A percentile compares a stretch with the other conserved stretches of the same genome.
Conservation (phyloP, 2,329 filamentous ascomycete species). For the Chaetomiaceae sp. region DNA sequence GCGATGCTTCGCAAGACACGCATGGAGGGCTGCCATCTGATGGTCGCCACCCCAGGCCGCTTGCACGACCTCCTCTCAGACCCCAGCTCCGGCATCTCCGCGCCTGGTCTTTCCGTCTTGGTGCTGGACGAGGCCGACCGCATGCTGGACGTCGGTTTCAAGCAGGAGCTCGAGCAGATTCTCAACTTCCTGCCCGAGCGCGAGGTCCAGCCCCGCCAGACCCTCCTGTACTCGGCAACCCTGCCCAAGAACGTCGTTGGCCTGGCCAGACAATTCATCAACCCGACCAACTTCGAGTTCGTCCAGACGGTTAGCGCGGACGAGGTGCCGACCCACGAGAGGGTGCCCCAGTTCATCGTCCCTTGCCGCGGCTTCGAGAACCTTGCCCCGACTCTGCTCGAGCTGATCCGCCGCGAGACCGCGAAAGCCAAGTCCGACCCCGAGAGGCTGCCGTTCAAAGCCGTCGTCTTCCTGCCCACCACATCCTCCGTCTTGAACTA, state of each 20-base stretch:
- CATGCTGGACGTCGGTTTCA: slow-evolving; percentile 93
- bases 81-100: slow-evolving; percentile 54
- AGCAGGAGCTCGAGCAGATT: slow-evolving; percentile 60
- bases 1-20: slow-evolving; percentile 64
- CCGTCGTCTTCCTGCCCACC: slow-evolving; percentile 87
- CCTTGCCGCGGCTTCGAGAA: slow-evolving; percentile 67
- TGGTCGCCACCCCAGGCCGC: slow-evolving; percentile 87
- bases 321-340: slow-evolving; percentile 78
- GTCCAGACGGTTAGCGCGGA: slow-evolving; percentile 81
- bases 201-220: slow-evolving; percentile 67
- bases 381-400: slow-evolving; percentile 68
- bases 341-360: slow-evolving; percentile 75
- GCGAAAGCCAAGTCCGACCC: slow-evolving; percentile 34
- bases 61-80: slow-evolving; percentile 77
- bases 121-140: slow-evolving; percentile 97
- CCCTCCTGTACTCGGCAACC: slow-evolving; percentile 92
- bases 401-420: slow-evolving; percentile 64
- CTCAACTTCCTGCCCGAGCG: slow-evolving; percentile 58
- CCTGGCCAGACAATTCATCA: slow-evolving; percentile 73
- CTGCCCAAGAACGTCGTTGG: slow-evolving; percentile 77
- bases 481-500: slow-evolving; percentile 67
- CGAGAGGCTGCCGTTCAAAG: slow-evolving; percentile 69
- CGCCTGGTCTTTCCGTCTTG: slow-evolving; percentile 81
- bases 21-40: slow-evolving; percentile 73
- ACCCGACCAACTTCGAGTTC: slow-evolving; percentile 75